Evolutionary conservation across 2,329 filamentous ascomycete species (phyloP), one percentile per base, ranked within the genome.

Genomic region (Exophiala sp.): DNA sequence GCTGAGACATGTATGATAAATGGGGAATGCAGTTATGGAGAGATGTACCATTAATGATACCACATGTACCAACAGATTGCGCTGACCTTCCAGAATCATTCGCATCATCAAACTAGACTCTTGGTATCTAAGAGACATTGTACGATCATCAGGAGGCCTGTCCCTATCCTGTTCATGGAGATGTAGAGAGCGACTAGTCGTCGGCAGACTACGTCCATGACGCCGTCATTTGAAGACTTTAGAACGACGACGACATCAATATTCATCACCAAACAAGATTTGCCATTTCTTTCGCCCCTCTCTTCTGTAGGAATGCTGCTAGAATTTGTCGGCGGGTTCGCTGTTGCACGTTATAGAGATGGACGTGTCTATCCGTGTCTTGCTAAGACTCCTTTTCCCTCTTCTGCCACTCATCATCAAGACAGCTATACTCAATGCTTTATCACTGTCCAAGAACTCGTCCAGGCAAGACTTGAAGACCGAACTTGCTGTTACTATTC

Each of bases 391-490:
- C 38, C 46, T 73, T 14, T 43, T 73, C 3, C 55, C 61, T 24
- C 63, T 67, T 29, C 59, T 73, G 2, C 72, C 72, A 1, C 50
- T 74, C 37, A 58, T 74, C 37, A 47, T 73, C 18, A 71, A 68
- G 54, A 73, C 70, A 1, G 52, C 67, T 16, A 24, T 73, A 29
- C 60, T 69, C 16, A 70, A 73, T 62, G 58, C 63, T 2, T 72
- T 95, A 6, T 78, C 76, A 22, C 68, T 85, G 34, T 88, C 89
- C 0, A 75, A 83, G 27, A 82, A 81, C 6, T 80, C 84, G 3
- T 79, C 81, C 40, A 88, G 93, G 71, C 83, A 91, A 70, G 85
- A 95, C 64, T 70, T 95, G 2, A 78, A 78, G 44, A 91, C 85
- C 11, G 84, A 86, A 49, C 63, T 96, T 47, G 82, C 77, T 1